Base-by-base conservation (phyloP, 306 rosid genomes). In the Echinosophora koreensis region DNA sequence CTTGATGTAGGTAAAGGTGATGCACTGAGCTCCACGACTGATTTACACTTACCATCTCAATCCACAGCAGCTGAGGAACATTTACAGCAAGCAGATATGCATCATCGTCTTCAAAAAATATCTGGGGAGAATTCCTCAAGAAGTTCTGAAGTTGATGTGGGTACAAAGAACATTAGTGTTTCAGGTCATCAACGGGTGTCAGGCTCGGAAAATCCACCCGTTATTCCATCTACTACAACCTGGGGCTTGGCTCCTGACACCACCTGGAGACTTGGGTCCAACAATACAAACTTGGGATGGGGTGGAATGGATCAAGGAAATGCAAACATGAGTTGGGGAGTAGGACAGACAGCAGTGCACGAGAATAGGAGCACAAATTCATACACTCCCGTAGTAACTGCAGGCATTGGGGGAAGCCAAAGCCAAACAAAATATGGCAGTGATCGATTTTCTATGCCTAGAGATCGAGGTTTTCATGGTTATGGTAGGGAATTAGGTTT, bases 1-100 rank as follows among this genome's bases (percentile, higher is more conserved):
- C 89, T 83, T 28, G 98, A 88, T 72, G 90, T 86, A 10, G 97
- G 92, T 80, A 96, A 88, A 82, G 87, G 97, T 44, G 96, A 87
- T 72, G 92, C 92, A 70, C 80, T 95, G 73, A 90, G 97, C 84
- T 90, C 99, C 47, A 86, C 93, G 0, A 79, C 81, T 57, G 95
- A 92, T 87, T 66, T 88, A 75, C 91, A 87, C 62, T 80, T 86
- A 49, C 87, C 86, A 4, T 78, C 83, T 34, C 89, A 86, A 59
- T 73, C 90, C 0, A 51, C 80, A 8, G 88, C 79, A 66, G 74
- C 82, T 22, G 95, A 86, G 54, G 96, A 86, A 75, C 83, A 84
- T 51, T 69, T 60, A 52, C 72, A 64, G 69, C 85, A 71, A 58
- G 74, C 84, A 56, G 86, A 81, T 55, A 81, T 74, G 57, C 86